Conservation (phyloP, 2,329 filamentous ascomycete species). For the Diplodia mutila region DNA sequence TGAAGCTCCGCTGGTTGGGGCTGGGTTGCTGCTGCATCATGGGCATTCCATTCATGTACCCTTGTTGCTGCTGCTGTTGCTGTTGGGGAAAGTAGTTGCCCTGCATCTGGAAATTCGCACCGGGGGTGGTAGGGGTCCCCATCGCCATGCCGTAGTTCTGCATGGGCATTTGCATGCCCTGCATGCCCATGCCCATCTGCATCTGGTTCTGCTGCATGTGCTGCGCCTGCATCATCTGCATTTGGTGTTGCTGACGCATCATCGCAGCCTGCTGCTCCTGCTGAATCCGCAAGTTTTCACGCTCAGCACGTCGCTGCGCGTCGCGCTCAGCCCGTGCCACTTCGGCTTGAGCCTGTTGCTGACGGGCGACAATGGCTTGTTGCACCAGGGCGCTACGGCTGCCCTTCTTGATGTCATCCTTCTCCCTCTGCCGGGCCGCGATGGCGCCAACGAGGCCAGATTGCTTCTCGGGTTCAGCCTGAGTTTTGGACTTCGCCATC, state of each 20-base stretch:
- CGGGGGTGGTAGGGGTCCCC: not conserved
- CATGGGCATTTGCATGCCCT: slow-evolving; percentile 23
- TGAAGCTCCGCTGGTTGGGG: slow-evolving; percentile 8
- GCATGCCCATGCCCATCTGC: slow-evolving; percentile 20
- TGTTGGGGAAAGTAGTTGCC: slow-evolving; percentile 19
- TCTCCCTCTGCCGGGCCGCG: slow-evolving; percentile 78
- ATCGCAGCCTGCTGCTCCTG: slow-evolving; percentile 33
- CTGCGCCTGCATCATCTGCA: slow-evolving; percentile 23
- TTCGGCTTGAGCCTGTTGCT: slow-evolving; percentile 56
- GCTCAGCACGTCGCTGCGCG: slow-evolving; percentile 37
- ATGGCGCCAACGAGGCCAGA: slow-evolving; percentile 75
- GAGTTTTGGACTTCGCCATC: slow-evolving; percentile 57
- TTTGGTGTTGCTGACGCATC: slow-evolving; percentile 27
- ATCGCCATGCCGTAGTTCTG: slow-evolving; percentile 18
- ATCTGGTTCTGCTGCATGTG: slow-evolving; percentile 23
- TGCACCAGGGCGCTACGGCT: slow-evolving; percentile 72
- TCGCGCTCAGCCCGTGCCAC: slow-evolving; percentile 45
- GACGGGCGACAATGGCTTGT: slow-evolving; percentile 67
- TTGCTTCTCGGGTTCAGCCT: slow-evolving; percentile 47
- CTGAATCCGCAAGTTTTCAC: slow-evolving; percentile 33
- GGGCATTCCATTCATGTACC: slow-evolving; percentile 8
- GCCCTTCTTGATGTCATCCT: slow-evolving; percentile 67
- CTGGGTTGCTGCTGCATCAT: slow-evolving; percentile 13
- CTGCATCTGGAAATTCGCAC: slow-evolving; percentile 6
- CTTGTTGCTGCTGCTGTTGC: slow-evolving; percentile 9